These are phyloP conservation scores for Edaphochlamys debaryana DNA, from an alignment of 139 green algal genomes.

Conservation along the genomic window DNA sequence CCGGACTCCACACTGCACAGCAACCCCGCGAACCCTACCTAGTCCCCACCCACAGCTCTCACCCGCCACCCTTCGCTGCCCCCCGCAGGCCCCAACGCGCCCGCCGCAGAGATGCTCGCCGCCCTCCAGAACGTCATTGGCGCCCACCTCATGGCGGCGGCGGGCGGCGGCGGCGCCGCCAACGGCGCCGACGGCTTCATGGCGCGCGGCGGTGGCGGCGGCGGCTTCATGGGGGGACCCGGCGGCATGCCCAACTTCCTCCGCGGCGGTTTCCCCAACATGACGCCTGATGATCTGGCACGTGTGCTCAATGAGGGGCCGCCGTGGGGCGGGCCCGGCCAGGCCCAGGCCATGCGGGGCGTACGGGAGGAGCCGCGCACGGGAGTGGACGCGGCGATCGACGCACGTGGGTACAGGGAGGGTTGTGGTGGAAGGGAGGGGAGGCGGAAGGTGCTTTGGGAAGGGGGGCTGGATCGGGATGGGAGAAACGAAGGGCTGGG, in stretches of 20 bases:
- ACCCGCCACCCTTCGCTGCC: neutral
- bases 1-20: too few relatives aligned
- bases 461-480: too few relatives aligned
- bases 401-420: constrained; percentile 28
- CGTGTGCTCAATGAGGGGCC: neutral
- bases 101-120: neutral
- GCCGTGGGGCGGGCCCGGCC: neutral
- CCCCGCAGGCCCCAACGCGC: constrained; percentile 10
- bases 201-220: neutral
- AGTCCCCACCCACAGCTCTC: too few relatives aligned
- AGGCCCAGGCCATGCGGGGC: neutral
- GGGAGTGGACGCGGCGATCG: constrained; percentile 33
- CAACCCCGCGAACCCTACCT: too few relatives aligned
- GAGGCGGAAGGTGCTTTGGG: too few relatives aligned
- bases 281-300: neutral
- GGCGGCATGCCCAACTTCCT: too few relatives aligned
- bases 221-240: neutral
- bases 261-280: too few relatives aligned
- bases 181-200: neutral
- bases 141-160: constrained; percentile 1
- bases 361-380: constrained; percentile 26
- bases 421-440: too few relatives aligned
- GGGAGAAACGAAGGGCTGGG: too few relatives aligned
- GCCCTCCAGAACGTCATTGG: constrained; percentile 22
- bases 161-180: too few relatives aligned